Base-by-base conservation (phyloP, 2,329 filamentous ascomycete genomes). In the Aspergillus pseudotamarii region DNA sequence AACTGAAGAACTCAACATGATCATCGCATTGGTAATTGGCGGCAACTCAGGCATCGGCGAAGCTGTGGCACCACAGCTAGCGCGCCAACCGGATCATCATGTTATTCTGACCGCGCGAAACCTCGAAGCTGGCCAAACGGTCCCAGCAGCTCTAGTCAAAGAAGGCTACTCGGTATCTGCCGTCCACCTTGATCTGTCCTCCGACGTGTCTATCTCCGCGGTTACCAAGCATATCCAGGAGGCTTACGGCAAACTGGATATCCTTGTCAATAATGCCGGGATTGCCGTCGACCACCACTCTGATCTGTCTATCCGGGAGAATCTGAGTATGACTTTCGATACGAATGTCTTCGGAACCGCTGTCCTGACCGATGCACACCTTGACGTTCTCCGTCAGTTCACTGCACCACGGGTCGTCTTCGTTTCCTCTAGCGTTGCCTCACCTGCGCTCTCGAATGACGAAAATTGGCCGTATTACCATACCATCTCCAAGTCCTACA, bases 191-290 rank as follows among this genome's bases (percentile, higher is more conserved):
- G 83, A 83, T 16, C 83, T 84, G n/a, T 80, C 84, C 6, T 82
- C 81, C 4, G 81, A 81, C 66, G 78, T 78, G 64, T 84, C 68
- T 9, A 65, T 81, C 62, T 82, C 88, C 69, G 80, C 86, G 36
- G 81, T 83, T 38, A 83, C 83, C 10, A 86, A 88, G 66, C 82
- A 82, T 61, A 81, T 84, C 26, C 83, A 84, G 6, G 74, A 79
- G 59, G 85, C 85, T 65, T 86, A 86, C 68, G 87, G 67, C 48
- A 65, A 67, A 3, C 61, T 72, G 2, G 66, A 72, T 56, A 63
- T 72, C 50, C 58, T 69, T 5, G 58, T 72, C 28, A 72, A 72
- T 60, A 69, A 21, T 36, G 69, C 70, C 10, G 68, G 67, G 5
- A 51, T 58, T 16, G 19, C 14, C 10, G 51, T 50, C 21, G 26